Evolutionary conservation across 2,329 filamentous ascomycete genomes (phyloP), one percentile per base, ranked within the genome.

Genomic region (Coniochaeta sp.): DNA sequence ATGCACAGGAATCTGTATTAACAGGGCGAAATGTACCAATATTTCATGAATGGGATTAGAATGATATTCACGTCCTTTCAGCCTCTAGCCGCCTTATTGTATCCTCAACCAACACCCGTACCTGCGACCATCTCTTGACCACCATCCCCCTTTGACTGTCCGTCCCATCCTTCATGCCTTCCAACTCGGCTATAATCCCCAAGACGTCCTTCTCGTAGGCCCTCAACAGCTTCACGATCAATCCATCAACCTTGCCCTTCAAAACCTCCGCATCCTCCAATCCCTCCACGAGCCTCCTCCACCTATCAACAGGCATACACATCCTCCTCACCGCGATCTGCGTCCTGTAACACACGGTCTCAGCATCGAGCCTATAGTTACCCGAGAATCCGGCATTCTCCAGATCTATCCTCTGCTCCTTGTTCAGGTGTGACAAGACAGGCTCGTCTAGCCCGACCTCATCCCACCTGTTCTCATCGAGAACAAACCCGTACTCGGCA

Each of bases 401-500:
- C 17, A 86, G 72, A 38, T 66, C 63, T 8, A 69, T 66, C 59
- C 66, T 74, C 64, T 79, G 75, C 5, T 58, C 52, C 3, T 59
- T 54, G 28, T 70, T 19, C 22, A 79, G 60, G 64, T 68, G 61
- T 4, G 75, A 73, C 38, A 79, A 71, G 44, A 83, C 58, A 52
- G 73, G 74, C 2, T 75, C 72, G 62, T 83, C 80, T 1, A 83
- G 71, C 19, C 67, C 68, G 2, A 76, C 71, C 67, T 81, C 79
- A 60, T 83, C 81, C 74, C 77, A 82, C 22, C 71, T 68, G 67
- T 83, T 82, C 19, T 70, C 67, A 6, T 64, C 64, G 36, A 80
- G 71, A 10, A 78, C 68, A 65, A 83, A 83, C 9, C 80, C 80
- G 64, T 83, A 92, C 72, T 91, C 88, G 1, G 84, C 80, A 1